phyloP scores from a whole-genome alignment of 768 basidiomycete genomes.

The Suillus americanus region DNA sequence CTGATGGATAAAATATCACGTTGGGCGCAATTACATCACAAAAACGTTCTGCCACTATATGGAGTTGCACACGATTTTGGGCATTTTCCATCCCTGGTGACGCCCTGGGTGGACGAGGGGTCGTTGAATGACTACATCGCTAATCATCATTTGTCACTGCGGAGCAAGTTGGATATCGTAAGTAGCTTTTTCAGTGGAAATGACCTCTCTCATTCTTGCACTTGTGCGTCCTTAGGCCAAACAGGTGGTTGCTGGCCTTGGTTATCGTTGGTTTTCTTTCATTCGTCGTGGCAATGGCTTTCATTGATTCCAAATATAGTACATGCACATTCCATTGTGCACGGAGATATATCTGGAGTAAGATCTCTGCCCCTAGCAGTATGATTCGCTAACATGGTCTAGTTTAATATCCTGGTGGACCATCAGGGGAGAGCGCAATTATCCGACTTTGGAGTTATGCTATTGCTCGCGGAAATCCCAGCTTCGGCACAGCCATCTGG shows the following conservation, averaged over 20 bases:
- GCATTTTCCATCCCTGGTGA: constrained; percentile 21
- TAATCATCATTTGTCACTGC: constrained; percentile 4
- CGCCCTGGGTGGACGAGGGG: constrained; percentile 26
- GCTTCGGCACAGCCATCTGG: neutral
- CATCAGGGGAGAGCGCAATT: neutral
- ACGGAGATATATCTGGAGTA: constrained; percentile 11
- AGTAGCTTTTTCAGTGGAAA: neutral
- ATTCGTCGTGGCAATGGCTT: neutral
- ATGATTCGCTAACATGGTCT: neutral
- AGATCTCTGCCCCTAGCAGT: neutral
- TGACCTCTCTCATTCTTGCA: neutral
- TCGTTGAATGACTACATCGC: constrained; percentile 18
- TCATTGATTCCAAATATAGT: neutral
- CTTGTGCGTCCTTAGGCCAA: neutral
- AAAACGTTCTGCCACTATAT: constrained; percentile 19
- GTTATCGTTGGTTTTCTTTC: constrained; percentile 3
- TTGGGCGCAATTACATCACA: constrained; percentile 12
- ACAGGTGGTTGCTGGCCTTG: constrained; percentile 3
- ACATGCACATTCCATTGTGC: constrained; percentile 3
- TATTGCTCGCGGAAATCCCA: constrained; percentile 2
- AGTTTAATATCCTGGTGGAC: constrained; percentile 10
- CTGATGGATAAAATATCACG: neutral
- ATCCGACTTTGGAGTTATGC: constrained; percentile 5
- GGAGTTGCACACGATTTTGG: constrained; percentile 21
- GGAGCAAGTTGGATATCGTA: constrained; percentile 16